Conservation (phyloP, 768 basidiomycete genomes). For the Amanita muscaria region DNA sequence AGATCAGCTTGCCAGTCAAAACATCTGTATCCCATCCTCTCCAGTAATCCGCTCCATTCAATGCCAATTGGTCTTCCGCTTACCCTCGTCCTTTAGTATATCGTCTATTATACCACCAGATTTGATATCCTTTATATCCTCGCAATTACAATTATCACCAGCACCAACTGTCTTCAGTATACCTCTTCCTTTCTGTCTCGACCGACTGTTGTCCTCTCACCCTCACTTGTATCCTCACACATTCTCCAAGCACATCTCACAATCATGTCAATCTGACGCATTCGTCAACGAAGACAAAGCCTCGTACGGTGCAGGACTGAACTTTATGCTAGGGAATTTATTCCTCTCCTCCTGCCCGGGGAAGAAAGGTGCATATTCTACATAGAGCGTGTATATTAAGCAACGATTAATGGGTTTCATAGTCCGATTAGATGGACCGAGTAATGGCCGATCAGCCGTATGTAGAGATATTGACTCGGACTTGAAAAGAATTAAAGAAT, state of each 20-base stretch:
- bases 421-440: slow-evolving; percentile 70
- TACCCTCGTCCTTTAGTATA: slow-evolving; percentile 31
- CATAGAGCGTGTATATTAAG: background rate
- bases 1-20: slow-evolving; percentile 31
- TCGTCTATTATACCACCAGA: slow-evolving; percentile 57
- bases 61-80: slow-evolving; percentile 18
- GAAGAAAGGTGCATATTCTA: slow-evolving; percentile 71
- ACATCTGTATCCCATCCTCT: slow-evolving; percentile 80
- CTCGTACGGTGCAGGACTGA: too few relatives aligned
- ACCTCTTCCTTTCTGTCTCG: slow-evolving; percentile 34
- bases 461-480: slow-evolving; percentile 78
- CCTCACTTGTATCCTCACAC: too few relatives aligned
- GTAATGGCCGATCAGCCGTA: slow-evolving; percentile 72
- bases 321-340: slow-evolving; percentile 83
- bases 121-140: slow-evolving; percentile 42
- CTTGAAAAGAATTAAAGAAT: slow-evolving; percentile 60
- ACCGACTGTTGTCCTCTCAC: slow-evolving; percentile 25
- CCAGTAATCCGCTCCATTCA: slow-evolving; percentile 41
- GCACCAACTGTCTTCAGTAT: slow-evolving; percentile 39
- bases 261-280: too few relatives aligned
- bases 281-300: too few relatives aligned
- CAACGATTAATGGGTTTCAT: background rate
- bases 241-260: too few relatives aligned
- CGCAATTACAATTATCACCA: slow-evolving; percentile 29
- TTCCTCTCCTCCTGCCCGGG: slow-evolving; percentile 89